Base-by-base conservation (phyloP, 805 yeast species). In the Pichia exigua region DNA sequence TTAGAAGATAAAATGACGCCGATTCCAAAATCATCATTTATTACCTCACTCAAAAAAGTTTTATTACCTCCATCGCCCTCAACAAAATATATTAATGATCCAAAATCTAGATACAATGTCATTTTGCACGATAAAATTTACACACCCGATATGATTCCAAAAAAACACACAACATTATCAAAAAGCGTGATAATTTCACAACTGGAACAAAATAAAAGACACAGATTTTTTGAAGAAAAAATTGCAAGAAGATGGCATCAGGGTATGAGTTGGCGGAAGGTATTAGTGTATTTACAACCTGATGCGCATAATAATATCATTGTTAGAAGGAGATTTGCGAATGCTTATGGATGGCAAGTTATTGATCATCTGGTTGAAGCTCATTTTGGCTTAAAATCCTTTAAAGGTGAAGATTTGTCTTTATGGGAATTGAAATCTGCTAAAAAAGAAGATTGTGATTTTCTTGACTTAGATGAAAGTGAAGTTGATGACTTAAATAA, bases 291-390 rank as follows among this genome's bases (percentile, higher is more conserved):
- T 43, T 69, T 94, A 56, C 78, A 82, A 57, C 97, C 97, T 0
- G 99, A 92, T 65, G 97, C 99, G 0, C 99, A 92, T 63, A 92
- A 92, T 61, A 92, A 90, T 61, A 90, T 94, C 28, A 75, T 88
- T 27, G 98, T 92, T 1, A 73, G 99, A 56, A 75, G 99, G 58
- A 71, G 87, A 55, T 94, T 87, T 72, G 84, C 95, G 7, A 92
- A 92, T 68, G 94, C 97, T 0, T 91, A 85, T 68, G 99, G 99
- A 2, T 89, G 97, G 94, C 88, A 87, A 1, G 96, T 89, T 0
- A 74, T 92, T n/a, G 85, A 83, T 44, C 96, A 92, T 65, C 61
- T 91, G 57, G 87, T 85, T 1, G 72, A 77, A 17, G 77, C 79
- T 50, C 94, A 87, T 69, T 87, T 87, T 64, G 59, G 64, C 2